Conservation (phyloP, 1,284 basidiomycete genomes). For the Apiotrichum laibachii region DNA sequence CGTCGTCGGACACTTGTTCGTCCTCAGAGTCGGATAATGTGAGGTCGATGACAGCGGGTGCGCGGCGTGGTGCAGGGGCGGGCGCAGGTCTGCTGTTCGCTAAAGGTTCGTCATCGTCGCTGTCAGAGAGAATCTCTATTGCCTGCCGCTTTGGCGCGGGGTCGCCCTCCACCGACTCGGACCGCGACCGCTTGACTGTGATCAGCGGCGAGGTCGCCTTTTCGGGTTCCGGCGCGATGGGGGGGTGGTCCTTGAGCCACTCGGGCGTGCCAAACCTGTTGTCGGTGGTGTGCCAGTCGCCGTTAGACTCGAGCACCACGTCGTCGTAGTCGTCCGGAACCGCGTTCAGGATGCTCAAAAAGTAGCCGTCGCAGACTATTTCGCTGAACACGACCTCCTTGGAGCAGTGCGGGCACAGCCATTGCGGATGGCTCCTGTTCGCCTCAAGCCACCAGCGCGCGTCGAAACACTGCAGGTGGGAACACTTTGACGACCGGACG, state of each 20-base stretch:
- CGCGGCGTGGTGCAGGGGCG: slow-evolving; percentile 12
- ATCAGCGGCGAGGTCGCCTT: background rate
- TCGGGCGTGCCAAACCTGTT: slow-evolving; percentile 70
- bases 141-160: slow-evolving; percentile 47
- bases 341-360: slow-evolving; percentile 33
- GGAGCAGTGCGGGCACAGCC: slow-evolving; percentile 94
- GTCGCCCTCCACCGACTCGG: background rate
- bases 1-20: slow-evolving; percentile 28
- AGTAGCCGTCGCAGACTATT: slow-evolving; percentile 76
- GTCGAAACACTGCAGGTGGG: slow-evolving; percentile 95
- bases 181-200: slow-evolving; percentile 10
- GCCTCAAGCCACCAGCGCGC: slow-evolving; percentile 89
- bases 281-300: slow-evolving; percentile 91
- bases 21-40: slow-evolving; percentile 65
- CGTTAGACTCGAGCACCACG: slow-evolving; percentile 88
- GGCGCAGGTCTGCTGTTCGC: slow-evolving; percentile 3
- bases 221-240: too few species aligned
- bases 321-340: slow-evolving; percentile 75
- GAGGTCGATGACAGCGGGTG: slow-evolving; percentile 64
- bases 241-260: slow-evolving; percentile 56
- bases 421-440: slow-evolving; percentile 95
- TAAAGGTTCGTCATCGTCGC: slow-evolving; percentile 63
- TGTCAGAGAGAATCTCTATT: slow-evolving; percentile 71
- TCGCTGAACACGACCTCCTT: slow-evolving; percentile 73
- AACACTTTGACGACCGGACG: slow-evolving; percentile 77